Evolutionary conservation across 805 yeast species (phyloP).

Genomic region (Saturnispora dispora): DNA sequence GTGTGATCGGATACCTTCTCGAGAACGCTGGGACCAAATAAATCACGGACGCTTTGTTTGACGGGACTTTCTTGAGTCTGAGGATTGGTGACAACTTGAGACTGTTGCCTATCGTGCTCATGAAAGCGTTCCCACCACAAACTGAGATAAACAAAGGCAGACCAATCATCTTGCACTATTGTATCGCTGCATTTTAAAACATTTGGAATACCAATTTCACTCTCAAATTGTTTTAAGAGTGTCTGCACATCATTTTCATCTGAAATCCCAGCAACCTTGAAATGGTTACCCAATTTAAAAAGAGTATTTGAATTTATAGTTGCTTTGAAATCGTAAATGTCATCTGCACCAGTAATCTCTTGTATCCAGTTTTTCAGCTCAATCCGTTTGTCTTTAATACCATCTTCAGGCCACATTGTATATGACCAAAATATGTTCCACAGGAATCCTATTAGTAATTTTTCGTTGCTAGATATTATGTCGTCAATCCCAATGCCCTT

Average conservation of each 20-base stretch:
- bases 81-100: not conserved
- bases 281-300: not conserved
- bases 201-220: not conserved
- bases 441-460: conserved; percentile 40
- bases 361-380: not conserved
- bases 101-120: not conserved
- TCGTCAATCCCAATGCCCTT: conserved; percentile 40
- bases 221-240: not conserved
- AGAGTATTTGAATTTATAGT: not conserved
- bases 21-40: conserved; percentile 11
- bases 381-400: not conserved
- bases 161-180: conserved; percentile 39
- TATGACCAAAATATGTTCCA: not conserved
- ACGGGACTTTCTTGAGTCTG: not conserved
- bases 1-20: not conserved
- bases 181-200: not conserved
- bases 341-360: not conserved
- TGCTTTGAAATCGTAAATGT: not conserved
- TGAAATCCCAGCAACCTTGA: not conserved
- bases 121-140: conserved; percentile 45
- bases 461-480: conserved; percentile 29
- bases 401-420: not conserved
- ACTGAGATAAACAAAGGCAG: conserved; percentile 48
- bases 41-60: conserved; percentile 7
- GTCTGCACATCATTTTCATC: not conserved